Conservation (phyloP, 441 rosid species). For the Pelargonium exstipulatum region DNA sequence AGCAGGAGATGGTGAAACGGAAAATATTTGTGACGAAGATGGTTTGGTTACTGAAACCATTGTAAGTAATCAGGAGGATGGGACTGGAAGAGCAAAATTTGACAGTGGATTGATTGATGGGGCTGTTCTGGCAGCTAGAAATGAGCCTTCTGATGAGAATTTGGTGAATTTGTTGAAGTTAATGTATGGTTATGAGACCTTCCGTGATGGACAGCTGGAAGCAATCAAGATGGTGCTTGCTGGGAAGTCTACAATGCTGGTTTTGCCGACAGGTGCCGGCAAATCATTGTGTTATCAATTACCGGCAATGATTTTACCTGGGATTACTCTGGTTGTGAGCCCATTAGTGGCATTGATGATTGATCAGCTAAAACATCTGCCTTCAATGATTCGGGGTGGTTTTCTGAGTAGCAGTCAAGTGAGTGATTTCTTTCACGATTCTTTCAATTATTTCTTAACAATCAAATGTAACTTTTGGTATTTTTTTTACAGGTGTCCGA, state of each 20-base stretch:
- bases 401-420: conserved; percentile 81
- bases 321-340: conserved; percentile 78
- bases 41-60: conserved; percentile 38
- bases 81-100: conserved; percentile 13
- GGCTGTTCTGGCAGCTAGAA: conserved; percentile 41
- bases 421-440: not conserved
- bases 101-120: conserved; percentile 36
- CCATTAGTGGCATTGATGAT: conserved; percentile 92
- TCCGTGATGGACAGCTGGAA: conserved; percentile 73
- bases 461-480: not conserved
- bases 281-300: conserved; percentile 90
- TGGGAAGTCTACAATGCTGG: conserved; percentile 68
- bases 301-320: conserved; percentile 71
- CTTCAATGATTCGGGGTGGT: conserved; percentile 56
- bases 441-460: not conserved
- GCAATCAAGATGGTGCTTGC: conserved; percentile 63
- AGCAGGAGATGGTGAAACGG: conserved; percentile 17
- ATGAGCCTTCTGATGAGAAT: conserved; percentile 58
- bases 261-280: conserved; percentile 89
- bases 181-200: conserved; percentile 66
- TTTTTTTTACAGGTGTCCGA: conserved; percentile 47
- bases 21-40: conserved; percentile 37
- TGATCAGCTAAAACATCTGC: conserved; percentile 87
- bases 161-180: conserved; percentile 57
- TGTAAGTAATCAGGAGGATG: conserved; percentile 20